These are phyloP conservation scores for Thamnidium elegans DNA, from an alignment of 192 early-diverging fungal genomes.

Conservation along the genomic window DNA sequence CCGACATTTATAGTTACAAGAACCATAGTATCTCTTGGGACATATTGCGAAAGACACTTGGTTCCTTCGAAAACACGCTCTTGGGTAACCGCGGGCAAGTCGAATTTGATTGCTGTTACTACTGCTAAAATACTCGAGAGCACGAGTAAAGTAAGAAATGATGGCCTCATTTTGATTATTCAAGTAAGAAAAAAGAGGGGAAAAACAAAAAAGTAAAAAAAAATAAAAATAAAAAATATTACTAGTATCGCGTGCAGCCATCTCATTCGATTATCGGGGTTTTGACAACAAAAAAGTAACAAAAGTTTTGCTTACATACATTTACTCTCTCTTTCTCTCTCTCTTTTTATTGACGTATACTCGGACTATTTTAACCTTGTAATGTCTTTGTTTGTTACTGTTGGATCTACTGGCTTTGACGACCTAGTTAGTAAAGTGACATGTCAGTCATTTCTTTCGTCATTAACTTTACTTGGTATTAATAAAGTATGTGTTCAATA, in stretches of 20 bases:
- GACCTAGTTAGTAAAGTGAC: slow-evolving; percentile 55
- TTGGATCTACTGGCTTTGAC: slow-evolving; percentile 92
- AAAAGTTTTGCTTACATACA: too few relatives aligned
- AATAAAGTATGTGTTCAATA: slow-evolving; percentile 65
- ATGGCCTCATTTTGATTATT: slow-evolving; percentile 12
- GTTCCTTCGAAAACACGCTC: slow-evolving; percentile 30
- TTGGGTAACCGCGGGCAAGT: slow-evolving; percentile 57
- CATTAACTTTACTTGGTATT: slow-evolving; percentile 50
- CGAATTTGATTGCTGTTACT: slow-evolving; percentile 72
- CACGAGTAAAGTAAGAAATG: slow-evolving; percentile 4
- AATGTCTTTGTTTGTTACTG: slow-evolving; percentile 73
- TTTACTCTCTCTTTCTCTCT: too few relatives aligned
- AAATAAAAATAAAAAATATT: neutral
- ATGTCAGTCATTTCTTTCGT: slow-evolving; percentile 44
- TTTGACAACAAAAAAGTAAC: neutral
- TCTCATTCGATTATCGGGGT: neutral
- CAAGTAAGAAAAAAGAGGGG: neutral
- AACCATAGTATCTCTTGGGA: slow-evolving; percentile 66
- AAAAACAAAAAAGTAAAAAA: slow-evolving; percentile 8
- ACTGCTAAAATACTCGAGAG: slow-evolving; percentile 12
- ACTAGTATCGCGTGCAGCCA: neutral
- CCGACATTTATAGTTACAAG: slow-evolving; percentile 66
- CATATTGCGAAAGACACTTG: slow-evolving; percentile 79
- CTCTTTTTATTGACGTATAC: neutral
- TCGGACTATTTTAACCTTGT: neutral